phyloP scores from a whole-genome alignment of 768 basidiomycete genomes.

The Auriscalpium orientale region DNA sequence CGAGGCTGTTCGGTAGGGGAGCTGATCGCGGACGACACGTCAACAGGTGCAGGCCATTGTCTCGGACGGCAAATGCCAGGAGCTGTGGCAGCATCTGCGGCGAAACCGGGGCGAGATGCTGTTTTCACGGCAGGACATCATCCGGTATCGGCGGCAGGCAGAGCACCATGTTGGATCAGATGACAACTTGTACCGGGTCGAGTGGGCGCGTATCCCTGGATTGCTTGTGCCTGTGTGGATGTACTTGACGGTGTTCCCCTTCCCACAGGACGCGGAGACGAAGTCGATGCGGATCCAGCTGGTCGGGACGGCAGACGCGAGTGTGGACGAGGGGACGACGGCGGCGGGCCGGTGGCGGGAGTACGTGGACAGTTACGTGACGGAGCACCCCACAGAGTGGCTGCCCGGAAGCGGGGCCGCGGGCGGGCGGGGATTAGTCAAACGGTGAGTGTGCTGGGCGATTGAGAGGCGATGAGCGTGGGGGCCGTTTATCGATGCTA shows the following conservation, averaged over 20 bases:
- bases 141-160: slow-evolving; percentile 74
- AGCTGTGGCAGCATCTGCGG: slow-evolving; percentile 72
- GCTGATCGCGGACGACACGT: slow-evolving; percentile 2
- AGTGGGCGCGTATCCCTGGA: slow-evolving; percentile 55
- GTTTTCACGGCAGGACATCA: slow-evolving; percentile 55
- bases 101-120: slow-evolving; percentile 46
- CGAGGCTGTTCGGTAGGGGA: slow-evolving; percentile 1
- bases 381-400: slow-evolving; percentile 70
- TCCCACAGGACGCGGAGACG: slow-evolving; percentile 42
- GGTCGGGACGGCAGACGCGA: slow-evolving; percentile 56
- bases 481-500: neutral
- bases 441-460: slow-evolving; percentile 4
- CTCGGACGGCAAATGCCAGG: slow-evolving; percentile 80
- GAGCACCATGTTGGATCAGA: slow-evolving; percentile 69
- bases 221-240: slow-evolving; percentile 4
- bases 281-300: slow-evolving; percentile 56
- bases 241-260: neutral
- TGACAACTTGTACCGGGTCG: slow-evolving; percentile 68
- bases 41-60: slow-evolving; percentile 78
- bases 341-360: slow-evolving; percentile 57
- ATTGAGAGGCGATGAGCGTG: neutral
- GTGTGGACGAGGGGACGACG: slow-evolving; percentile 46
- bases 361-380: slow-evolving; percentile 68
- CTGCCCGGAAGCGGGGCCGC: slow-evolving; percentile 32
- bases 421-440: slow-evolving; percentile 22